Evolutionary conservation across 23 red algal species (phyloP).

Genomic region (Cyanidiococcus yangmingshanensis): DNA sequence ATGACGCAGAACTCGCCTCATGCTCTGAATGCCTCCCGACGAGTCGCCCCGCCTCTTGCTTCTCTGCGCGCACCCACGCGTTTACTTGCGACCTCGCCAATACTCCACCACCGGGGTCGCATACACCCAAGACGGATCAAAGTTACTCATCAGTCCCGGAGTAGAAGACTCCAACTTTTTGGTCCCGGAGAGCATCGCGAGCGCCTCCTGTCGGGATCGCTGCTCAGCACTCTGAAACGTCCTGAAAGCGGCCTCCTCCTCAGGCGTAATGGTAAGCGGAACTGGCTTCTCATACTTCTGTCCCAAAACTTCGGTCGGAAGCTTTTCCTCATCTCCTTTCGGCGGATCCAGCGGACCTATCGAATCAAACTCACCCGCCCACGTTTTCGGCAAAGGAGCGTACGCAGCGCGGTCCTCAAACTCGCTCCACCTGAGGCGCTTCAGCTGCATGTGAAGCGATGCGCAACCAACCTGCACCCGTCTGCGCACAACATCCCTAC

Average conservation of each 20-base stretch:
- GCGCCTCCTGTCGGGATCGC: not conserved
- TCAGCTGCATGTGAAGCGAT: constrained; percentile 11
- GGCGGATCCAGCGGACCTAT: constrained; percentile 14
- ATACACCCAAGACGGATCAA: not conserved
- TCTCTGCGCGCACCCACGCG: too few relatives aligned
- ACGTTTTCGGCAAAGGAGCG: not conserved
- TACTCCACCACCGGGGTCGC: not conserved
- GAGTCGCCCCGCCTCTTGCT: too few relatives aligned
- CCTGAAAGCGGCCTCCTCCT: constrained; percentile 7
- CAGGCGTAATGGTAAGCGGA: not conserved
- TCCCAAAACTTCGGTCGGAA: not conserved
- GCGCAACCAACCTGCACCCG: not conserved
- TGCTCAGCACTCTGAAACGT: not conserved
- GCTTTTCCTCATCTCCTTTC: not conserved
- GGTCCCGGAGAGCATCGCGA: not conserved
- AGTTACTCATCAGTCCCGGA: constrained; percentile 3
- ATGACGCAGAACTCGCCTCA: too few relatives aligned
- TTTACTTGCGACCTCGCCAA: not conserved
- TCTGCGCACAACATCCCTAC: not conserved
- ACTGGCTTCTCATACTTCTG: constrained; percentile 19
- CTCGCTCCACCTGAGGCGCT: constrained; percentile 21
- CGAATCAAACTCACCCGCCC: not conserved
- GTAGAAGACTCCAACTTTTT: too few relatives aligned
- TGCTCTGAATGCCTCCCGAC: too few relatives aligned
- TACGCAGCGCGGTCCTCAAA: constrained; percentile 20